A percentile compares a stretch with the other conserved stretches of the same genome.
Evolutionary conservation across 2,329 filamentous ascomycete species (phyloP).

Genomic region (Anthostomella pinea): DNA sequence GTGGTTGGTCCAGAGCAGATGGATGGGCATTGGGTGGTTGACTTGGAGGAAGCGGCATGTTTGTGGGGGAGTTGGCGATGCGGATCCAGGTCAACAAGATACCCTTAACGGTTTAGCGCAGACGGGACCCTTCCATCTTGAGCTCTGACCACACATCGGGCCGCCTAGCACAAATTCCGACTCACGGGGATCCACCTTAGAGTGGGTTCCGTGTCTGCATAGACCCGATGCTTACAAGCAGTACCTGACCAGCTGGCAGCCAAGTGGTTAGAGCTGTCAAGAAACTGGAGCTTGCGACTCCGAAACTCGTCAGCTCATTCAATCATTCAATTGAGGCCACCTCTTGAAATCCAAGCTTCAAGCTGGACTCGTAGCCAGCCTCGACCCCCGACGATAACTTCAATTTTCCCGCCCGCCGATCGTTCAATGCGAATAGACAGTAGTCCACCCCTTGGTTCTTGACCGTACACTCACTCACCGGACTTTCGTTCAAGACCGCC

Average conservation of each 20-base stretch:
- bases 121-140: no score
- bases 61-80: constrained; percentile 18
- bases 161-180: no score
- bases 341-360: constrained; percentile 5
- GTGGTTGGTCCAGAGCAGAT: not conserved
- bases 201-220: no score
- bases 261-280: no score
- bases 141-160: no score
- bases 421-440: no score
- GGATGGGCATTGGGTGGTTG: constrained; percentile 7
- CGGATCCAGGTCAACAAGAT: constrained; percentile 26
- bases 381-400: constrained; percentile 2
- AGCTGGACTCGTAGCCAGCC: not conserved
- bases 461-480: no score
- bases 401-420: constrained; percentile 1
- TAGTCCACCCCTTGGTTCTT: no score
- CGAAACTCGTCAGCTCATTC: no score
- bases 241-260: no score
- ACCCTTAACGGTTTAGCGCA: constrained; percentile 14
- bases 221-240: no score
- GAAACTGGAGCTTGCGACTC: constrained; percentile 1
- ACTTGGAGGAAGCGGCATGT: constrained; percentile 20
- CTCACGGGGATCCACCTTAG: no score
- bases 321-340: constrained; percentile 22
- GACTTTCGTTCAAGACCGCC: constrained; percentile 22